Evolutionary conservation across 2,329 filamentous ascomycete species (phyloP), one percentile per base, ranked within the genome.

Genomic region (Phyllosticta citrichinensis): DNA sequence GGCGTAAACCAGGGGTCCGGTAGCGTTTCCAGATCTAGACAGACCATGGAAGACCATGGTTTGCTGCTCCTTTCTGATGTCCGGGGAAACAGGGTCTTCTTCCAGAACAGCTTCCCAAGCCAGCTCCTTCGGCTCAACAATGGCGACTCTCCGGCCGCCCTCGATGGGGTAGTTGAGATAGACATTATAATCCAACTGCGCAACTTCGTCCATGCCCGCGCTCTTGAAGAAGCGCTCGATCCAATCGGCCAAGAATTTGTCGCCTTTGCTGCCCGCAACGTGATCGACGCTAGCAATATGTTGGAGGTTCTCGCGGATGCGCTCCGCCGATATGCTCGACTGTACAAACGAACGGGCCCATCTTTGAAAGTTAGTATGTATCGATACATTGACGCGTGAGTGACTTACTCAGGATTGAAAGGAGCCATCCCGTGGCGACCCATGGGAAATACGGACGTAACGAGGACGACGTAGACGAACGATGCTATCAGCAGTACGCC

Each of bases 231-330:
- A 83, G 68, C 85, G 85, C 73, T 92, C 83, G 60, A 97, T 84
- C 78, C 92, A 95, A 76, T 90, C 83, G 8, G 90, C 93, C 60
- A 96, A 80, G 54, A 87, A 89, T 68, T 87, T 91, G 75, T 95
- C 93, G 55, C 94, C 94, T 76, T 96, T 87, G 2, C 91, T 96
- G n/a, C 94, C 94, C 2, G 91, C 94, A 64, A 97, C 81, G 73
- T 97, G 94, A 64, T 94, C 89, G 71, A 89, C 96, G 61, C 83
- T 83, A 4, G 91, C 93, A 64, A 93, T 85, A 69, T 92, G 88
- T 68, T 83, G 79, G 63, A 96, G 76, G 62, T 89, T 88, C 51
- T 89, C 86, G 64, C 85, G 82, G 71, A 80, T 79, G 56, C 72
- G 68, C 62, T 80, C 80, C 60, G 83, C 79, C 68, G 95, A 87